Base-by-base conservation (phyloP, 2,329 filamentous ascomycete species). In the Pseudogymnoascus pannorum region DNA sequence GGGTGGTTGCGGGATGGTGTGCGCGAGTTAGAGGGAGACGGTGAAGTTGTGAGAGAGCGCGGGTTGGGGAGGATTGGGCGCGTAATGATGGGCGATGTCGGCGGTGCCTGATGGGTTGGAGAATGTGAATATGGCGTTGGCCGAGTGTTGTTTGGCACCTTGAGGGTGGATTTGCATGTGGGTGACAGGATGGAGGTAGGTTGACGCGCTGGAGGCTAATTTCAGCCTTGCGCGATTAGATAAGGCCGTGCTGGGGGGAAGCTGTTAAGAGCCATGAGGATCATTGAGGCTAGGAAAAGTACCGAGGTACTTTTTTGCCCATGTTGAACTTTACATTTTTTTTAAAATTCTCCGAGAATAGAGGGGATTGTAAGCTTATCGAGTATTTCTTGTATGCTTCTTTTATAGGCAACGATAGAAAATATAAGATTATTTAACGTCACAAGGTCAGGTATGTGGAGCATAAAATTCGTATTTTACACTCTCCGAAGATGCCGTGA, bases 191-290 rank as follows among this genome's bases (percentile, higher is more conserved):
- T 44, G 40, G 40, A 22, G 20, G 20, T 14, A 24, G 42, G 42
- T 48, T 48, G 42, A 48, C 42, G 42, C 20, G 11, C 22, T n/a
- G 42, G 14, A n/a, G 3, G 42, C 4, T 48, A 51, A 22, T 51
- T 51, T 51, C 42, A 51, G 42, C 42, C 42, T 51, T 51, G 42
- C 42, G 7, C n/a, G 42, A 51, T 51, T 51, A 51, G 42, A 51
- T 51, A 51, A 51, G 42, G 22, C 16, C 16, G 42, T 51, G 42
- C 42, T 51, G 22, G 42, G 6, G 18, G 22, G n/a, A 51, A 26
- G 42, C 42, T 44, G 40, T 44, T 44, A n/a, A n/a, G 11, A 44
- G 20, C 42, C 26, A 22, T n/a, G 42, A 16, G 20, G 14, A 16
- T 26, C 22, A 26, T 48, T 16, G 22, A 8, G 42, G 42, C 1